Conservation (phyloP, 192 early-diverging fungal genomes). For the Mortierella alpina region DNA sequence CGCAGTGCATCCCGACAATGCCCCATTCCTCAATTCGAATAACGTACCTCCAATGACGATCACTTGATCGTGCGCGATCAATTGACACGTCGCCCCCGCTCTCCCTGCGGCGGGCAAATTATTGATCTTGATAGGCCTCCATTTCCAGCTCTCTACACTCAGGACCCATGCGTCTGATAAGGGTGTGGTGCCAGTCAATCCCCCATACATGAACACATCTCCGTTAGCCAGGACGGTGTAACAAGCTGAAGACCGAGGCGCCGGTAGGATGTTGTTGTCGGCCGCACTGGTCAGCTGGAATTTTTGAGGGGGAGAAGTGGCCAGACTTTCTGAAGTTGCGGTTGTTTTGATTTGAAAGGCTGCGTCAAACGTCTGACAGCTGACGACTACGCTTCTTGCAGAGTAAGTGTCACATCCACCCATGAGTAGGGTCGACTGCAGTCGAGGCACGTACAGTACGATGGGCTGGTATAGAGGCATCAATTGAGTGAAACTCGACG, state of each 20-base stretch:
- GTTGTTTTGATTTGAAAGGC: background rate
- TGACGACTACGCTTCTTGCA: no score
- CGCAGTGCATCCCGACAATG: background rate
- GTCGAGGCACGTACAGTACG: background rate
- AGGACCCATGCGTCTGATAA: slow-evolving; percentile 25
- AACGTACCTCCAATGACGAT: slow-evolving; percentile 28
- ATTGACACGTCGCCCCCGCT: slow-evolving; percentile 22
- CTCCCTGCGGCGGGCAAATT: slow-evolving; percentile 3
- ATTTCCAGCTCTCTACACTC: background rate
- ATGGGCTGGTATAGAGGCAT: slow-evolving; percentile 1
- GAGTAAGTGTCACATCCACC: slow-evolving; percentile 3
- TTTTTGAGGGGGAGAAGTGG: background rate
- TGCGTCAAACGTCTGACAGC: background rate
- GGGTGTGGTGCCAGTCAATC: background rate
- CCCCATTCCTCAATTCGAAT: background rate
- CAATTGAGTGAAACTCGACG: background rate
- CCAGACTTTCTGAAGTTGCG: background rate
- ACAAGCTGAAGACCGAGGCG: slow-evolving; percentile 6
- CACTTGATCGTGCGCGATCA: slow-evolving; percentile 13
- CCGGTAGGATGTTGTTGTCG: background rate
- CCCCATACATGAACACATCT: slow-evolving; percentile 39
- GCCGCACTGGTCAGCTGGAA: background rate
- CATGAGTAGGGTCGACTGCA: slow-evolving; percentile 3
- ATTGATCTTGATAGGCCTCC: background rate
- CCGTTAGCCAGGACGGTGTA: slow-evolving; percentile 14